These are phyloP conservation scores for Arthrobotrys pseudoclavata DNA, from an alignment of 2,329 filamentous ascomycete genomes.

Conservation along the genomic window DNA sequence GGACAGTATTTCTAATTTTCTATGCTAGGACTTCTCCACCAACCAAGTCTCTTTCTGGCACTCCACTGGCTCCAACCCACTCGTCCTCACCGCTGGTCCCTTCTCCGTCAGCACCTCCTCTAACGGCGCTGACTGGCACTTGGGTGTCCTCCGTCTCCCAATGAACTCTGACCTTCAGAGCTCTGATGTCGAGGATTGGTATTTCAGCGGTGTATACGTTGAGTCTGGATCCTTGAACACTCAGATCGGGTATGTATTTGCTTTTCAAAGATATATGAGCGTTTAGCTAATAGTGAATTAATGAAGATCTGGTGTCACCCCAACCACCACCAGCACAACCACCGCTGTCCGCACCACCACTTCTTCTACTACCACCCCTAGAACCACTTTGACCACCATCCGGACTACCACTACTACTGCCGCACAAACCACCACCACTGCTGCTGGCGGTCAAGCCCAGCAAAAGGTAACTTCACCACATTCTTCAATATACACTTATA, in stretches of 20 bases:
- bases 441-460: constrained; percentile 11
- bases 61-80: constrained; percentile 73
- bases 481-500: background rate
- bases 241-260: constrained; percentile 63
- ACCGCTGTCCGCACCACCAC: constrained; percentile 28
- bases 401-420: constrained; percentile 29
- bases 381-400: constrained; percentile 10
- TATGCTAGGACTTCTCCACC: constrained; percentile 71
- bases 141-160: constrained; percentile 77
- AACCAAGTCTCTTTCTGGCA: constrained; percentile 78
- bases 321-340: constrained; percentile 33
- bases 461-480: constrained; percentile 17
- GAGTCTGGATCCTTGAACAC: constrained; percentile 72
- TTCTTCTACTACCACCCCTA: constrained; percentile 10
- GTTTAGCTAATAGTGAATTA: background rate
- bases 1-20: constrained; percentile 22
- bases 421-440: constrained; percentile 18
- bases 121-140: constrained; percentile 80
- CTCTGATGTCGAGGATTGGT: constrained; percentile 72
- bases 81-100: constrained; percentile 74
- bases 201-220: constrained; percentile 79
- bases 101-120: constrained; percentile 74
- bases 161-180: constrained; percentile 65
- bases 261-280: background rate
- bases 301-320: constrained; percentile 34